A percentile compares a stretch with the other conserved stretches of the same genome.
Evolutionary conservation across 345 rosid genomes (phyloP).

Genomic region (Lepidium africanum): DNA sequence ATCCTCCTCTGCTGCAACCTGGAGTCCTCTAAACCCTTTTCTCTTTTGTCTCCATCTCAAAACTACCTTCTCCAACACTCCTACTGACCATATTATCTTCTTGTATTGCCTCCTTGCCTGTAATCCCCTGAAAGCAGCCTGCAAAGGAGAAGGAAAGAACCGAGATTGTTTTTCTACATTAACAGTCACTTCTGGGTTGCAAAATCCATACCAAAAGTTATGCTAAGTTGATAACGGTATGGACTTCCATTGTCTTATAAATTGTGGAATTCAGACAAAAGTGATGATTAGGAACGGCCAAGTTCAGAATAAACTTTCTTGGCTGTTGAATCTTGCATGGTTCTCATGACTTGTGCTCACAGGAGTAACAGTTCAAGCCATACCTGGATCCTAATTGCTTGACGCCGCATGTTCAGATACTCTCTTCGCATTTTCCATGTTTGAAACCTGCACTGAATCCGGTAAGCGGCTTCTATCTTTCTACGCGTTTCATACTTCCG

Average conservation of each 20-base stretch:
- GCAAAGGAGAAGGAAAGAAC: constrained; percentile 3
- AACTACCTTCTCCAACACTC: constrained; percentile 84
- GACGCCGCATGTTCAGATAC: constrained; percentile 67
- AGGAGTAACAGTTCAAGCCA: background rate
- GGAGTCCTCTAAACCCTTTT: constrained; percentile 76
- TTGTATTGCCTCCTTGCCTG: constrained; percentile 72
- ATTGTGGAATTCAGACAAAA: background rate
- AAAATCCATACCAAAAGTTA: constrained; percentile 1
- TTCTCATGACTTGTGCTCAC: background rate
- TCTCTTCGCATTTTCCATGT: constrained; percentile 74
- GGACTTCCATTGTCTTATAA: background rate
- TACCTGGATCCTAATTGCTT: constrained; percentile 82
- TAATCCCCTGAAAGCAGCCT: constrained; percentile 87
- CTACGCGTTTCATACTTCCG: constrained; percentile 60
- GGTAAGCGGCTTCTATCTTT: constrained; percentile 76
- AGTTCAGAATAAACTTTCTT: background rate
- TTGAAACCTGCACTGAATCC: constrained; percentile 82
- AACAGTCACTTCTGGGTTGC: background rate
- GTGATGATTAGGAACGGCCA: background rate
- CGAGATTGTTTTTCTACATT: background rate
- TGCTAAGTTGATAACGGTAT: background rate
- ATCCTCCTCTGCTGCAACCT: constrained; percentile 58
- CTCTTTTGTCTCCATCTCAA: constrained; percentile 87
- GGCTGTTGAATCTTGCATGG: background rate
- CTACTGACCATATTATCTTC: constrained; percentile 88